Evolutionary conservation across 805 yeast genomes (phyloP).

Genomic region (Starmerella powellii): DNA sequence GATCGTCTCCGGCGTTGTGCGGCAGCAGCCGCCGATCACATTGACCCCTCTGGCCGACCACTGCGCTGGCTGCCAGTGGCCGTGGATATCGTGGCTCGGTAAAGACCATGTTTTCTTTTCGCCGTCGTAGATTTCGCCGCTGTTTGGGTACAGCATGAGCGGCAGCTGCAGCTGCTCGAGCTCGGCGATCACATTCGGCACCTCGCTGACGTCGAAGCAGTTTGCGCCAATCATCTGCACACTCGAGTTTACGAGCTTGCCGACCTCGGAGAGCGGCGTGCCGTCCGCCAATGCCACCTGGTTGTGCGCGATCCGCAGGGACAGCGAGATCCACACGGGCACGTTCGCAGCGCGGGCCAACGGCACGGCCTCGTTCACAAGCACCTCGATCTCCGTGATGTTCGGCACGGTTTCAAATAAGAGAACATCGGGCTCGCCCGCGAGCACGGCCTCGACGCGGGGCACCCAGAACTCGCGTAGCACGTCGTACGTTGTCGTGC

Average conservation of each 20-base stretch:
- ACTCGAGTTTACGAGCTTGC: conserved; percentile 26
- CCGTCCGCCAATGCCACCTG: conserved; percentile 38
- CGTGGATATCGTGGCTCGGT: conserved; percentile 9
- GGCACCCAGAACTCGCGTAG: conserved; percentile 42
- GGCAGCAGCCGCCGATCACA: conserved; percentile 66
- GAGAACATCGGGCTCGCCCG: conserved; percentile 38
- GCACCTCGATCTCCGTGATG: conserved; percentile 41
- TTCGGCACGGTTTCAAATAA: conserved; percentile 67
- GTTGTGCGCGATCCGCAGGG: conserved; percentile 30
- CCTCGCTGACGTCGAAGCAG: conserved; percentile 42
- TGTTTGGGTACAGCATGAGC: conserved; percentile 57
- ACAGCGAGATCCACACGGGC: conserved; percentile 41
- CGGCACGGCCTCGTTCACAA: conserved; percentile 34
- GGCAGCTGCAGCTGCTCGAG: conserved; percentile 29
- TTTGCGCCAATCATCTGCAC: conserved; percentile 49
- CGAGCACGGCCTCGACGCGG: conserved; percentile 33
- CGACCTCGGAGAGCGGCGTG: conserved; percentile 31
- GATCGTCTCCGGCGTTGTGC: conserved; percentile 48
- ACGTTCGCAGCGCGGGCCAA: conserved; percentile 14
- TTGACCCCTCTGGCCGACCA: conserved; percentile 37
- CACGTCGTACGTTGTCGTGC: conserved; percentile 28
- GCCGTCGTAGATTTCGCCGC: conserved; percentile 56
- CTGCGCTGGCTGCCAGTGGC: conserved; percentile 31
- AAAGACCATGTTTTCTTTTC: conserved; percentile 34
- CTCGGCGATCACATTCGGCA: conserved; percentile 33